Base-by-base conservation (phyloP, 2,329 filamentous ascomycete genomes). In the Leptographium lundbergii region DNA sequence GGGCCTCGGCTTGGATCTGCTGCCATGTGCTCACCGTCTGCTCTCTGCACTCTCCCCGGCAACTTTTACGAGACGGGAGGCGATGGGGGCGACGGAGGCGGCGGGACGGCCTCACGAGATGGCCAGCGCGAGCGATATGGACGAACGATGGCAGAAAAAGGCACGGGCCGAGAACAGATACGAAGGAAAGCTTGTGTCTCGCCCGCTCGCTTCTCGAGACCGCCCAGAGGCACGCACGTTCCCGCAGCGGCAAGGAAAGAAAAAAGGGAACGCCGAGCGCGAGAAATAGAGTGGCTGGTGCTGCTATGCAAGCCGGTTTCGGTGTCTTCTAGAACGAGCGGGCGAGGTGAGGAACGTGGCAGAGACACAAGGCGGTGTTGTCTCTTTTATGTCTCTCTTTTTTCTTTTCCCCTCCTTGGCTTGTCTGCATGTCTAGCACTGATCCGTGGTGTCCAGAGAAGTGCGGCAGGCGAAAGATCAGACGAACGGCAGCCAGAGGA, bases 151-250 rank as follows among this genome's bases (percentile, higher is more conserved):
- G n/a, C n/a, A n/a, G n/a, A n/a, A 42, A 42, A 17, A 42, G 13
- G 6, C 39, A 42, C 11, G 13, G 39, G 42, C 42, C 17, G 19
- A n/a, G 50, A 9, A 4, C 47, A 50, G 52, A 50, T 47, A 11
- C 36, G 5, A 39, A 39, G 36, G 36, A 22, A 7, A 45, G 42
- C 22, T 34, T 13, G 36, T 61, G 61, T 61, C 60, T 63, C 50
- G 61, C 58, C 53, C 54, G 36, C 61, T 61, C 60, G 61, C 60
- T 63, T 61, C 52, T 59, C 60, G 58, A 60, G 47, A 61, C 61
- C 59, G 57, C 60, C 56, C 36, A 53, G 50, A 34, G 54, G 24
- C 24, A 14, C 47, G 47, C 24, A 59, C 17, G 36, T 54, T 60
- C 34, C 54, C 54, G 54, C 42, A 24, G 1, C 17, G 19, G 17